A percentile compares a stretch with the other conserved stretches of the same genome.
Evolutionary conservation across 2,329 filamentous ascomycete species (phyloP).

Genomic region (Dactylonectria estremocensis): DNA sequence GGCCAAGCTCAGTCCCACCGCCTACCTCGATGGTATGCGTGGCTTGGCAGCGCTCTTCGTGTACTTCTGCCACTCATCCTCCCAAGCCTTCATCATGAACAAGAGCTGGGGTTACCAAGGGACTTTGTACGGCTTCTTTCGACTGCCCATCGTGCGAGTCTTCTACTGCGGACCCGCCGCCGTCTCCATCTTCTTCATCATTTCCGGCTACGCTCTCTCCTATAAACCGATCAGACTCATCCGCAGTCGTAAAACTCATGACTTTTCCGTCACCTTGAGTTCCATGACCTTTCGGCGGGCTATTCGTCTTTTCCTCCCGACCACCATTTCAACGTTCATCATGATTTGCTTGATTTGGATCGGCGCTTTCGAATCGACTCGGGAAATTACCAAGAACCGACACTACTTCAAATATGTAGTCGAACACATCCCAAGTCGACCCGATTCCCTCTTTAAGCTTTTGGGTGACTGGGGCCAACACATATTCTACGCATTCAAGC

Average conservation of each 20-base stretch:
- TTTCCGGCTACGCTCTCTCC: constrained; percentile 73
- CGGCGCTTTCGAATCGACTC: too few species aligned
- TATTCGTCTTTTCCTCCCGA: constrained; percentile 68
- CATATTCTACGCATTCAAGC: too few species aligned
- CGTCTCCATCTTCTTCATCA: constrained; percentile 74
- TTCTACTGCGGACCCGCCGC: constrained; percentile 69
- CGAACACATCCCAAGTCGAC: too few species aligned
- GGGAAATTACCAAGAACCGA: too few species aligned
- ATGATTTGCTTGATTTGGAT: constrained; percentile 58
- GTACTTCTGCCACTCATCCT: constrained; percentile 70
- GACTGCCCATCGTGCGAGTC: constrained; percentile 68
- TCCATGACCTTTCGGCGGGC: constrained; percentile 67
- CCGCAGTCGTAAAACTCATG: constrained; percentile 53
- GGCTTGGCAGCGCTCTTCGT: constrained; percentile 70
- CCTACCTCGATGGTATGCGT: constrained; percentile 72
- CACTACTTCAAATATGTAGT: too few species aligned
- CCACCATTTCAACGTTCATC: constrained; percentile 64
- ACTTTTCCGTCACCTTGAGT: constrained; percentile 61
- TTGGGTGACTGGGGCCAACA: too few species aligned
- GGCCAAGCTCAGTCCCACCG: constrained; percentile 64
- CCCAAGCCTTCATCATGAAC: constrained; percentile 66
- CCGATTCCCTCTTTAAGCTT: too few species aligned
- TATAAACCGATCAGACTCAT: constrained; percentile 65
- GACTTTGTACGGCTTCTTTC: constrained; percentile 62
- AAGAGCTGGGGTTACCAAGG: constrained; percentile 64